Conservation (phyloP, 2,329 filamentous ascomycete genomes). For the Aspergillus aculeatinus region DNA sequence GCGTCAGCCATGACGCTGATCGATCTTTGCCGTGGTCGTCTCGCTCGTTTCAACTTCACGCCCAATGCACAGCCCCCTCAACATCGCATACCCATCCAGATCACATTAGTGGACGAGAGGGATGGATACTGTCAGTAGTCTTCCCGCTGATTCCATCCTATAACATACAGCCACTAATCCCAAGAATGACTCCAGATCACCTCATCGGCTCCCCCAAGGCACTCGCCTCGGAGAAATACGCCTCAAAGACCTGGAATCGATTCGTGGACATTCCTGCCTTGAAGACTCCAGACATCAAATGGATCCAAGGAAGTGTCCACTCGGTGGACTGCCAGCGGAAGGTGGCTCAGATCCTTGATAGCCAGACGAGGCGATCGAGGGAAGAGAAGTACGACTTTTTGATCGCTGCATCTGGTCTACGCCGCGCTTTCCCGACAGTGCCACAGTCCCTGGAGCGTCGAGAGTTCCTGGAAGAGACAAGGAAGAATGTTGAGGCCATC, state of each 20-base stretch:
- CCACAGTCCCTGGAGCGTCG: conserved; percentile 57
- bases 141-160: background rate
- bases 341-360: conserved; percentile 57
- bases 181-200: conserved; percentile 56
- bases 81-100: conserved; percentile 59
- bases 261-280: conserved; percentile 67
- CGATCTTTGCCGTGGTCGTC: conserved; percentile 60
- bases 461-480: conserved; percentile 28
- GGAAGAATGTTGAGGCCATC: conserved; percentile 33
- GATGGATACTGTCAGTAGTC: conserved; percentile 69
- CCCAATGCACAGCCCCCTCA: conserved; percentile 21
- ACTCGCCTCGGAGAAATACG: conserved; percentile 62
- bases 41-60: conserved; percentile 46
- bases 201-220: conserved; percentile 73
- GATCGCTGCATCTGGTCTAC: conserved; percentile 68
- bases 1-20: conserved; percentile 65
- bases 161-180: too few relatives aligned
- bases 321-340: conserved; percentile 61
- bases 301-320: conserved; percentile 65
- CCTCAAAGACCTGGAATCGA: conserved; percentile 67
- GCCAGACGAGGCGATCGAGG: conserved; percentile 44
- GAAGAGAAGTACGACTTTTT: conserved; percentile 67
- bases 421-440: conserved; percentile 69
- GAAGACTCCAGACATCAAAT: conserved; percentile 60
- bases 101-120: conserved; percentile 75